Evolutionary conservation across 768 basidiomycete genomes (phyloP), one percentile per base, ranked within the genome.

Genomic region (Pulveroboletus sp.): DNA sequence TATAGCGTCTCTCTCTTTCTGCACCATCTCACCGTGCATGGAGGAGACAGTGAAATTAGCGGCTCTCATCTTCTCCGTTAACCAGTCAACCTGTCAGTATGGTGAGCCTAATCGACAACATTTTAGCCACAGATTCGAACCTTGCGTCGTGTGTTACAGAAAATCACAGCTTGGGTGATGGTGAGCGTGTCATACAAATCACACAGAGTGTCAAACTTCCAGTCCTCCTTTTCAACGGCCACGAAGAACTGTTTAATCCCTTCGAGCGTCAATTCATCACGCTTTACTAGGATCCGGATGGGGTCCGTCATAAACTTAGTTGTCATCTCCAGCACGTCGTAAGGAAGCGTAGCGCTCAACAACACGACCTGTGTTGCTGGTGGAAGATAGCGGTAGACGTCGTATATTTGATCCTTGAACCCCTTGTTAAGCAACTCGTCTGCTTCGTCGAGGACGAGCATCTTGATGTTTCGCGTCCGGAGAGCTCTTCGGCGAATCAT

Each of bases 291-390:
- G 61, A 99, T 96, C 40, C 93, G 89, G 66, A 98, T 93, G 31
- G 95, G 95, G 70, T 97, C 93, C 46, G 90, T 92, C 94, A 98
- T 97, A 77, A 98, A 97, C 73, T 98, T 97, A 33, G 92, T 96
- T 17, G 95, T 97, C 89, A 97, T 96, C 74, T 98, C 95, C 68
- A 98, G 71, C 37, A 99, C 94, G 63, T 99, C 95, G 67, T 93
- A 88, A 9, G 95, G 95, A 54, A 98, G 78, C 26, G 94, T 97
- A 39, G 95, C 93, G 64, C 93, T 95, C 56, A 99, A 81, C 41
- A 98, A 79, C 39, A 99, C 93, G 40, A 98, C 95, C 71, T 98
- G 95, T 6, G 93, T 97, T 45, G 92, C 92, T 26, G 93, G 93
- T 28, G 95, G 95, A 37, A 98, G 86, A 67, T 94, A 94, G 56